These are phyloP conservation scores for Aspergillus sp. DNA, from an alignment of 2,329 filamentous ascomycete genomes.

Conservation along the genomic window DNA sequence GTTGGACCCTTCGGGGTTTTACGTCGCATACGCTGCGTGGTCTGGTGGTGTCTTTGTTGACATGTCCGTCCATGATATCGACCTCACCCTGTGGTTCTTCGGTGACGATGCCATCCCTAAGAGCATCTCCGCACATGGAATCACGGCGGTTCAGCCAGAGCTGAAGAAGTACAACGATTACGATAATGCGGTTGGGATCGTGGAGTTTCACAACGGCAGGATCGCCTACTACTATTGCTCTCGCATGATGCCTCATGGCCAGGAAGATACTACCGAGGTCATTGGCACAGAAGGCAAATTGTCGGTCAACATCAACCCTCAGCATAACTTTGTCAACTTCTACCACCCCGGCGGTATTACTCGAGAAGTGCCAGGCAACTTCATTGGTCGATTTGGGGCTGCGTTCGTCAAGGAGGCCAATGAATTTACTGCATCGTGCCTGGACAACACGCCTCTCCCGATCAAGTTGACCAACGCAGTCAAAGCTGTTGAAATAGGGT, in stretches of 20 bases:
- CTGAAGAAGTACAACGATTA: conserved; percentile 57
- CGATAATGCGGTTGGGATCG: conserved; percentile 62
- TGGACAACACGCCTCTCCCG: conserved; percentile 57
- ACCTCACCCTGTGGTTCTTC: conserved; percentile 63
- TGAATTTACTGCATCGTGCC: conserved; percentile 60
- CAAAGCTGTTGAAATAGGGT: conserved; percentile 58
- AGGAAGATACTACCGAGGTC: conserved; percentile 66
- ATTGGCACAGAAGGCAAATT: conserved; percentile 66
- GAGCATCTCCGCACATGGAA: conserved; percentile 54
- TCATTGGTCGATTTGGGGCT: conserved; percentile 62
- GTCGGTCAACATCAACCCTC: conserved; percentile 59
- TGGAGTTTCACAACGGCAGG: conserved; percentile 63
- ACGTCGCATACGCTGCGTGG: conserved; percentile 63
- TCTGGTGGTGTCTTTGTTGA: conserved; percentile 69
- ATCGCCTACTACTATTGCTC: conserved; percentile 64
- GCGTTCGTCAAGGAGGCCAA: conserved; percentile 65
- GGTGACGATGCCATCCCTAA: conserved; percentile 55
- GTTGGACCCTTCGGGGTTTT: conserved; percentile 63
- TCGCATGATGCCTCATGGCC: conserved; percentile 66
- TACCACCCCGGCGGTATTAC: conserved; percentile 55
- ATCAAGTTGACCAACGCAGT: conserved; percentile 59
- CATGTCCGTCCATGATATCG: conserved; percentile 68
- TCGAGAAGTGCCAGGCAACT: conserved; percentile 60
- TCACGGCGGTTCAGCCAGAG: conserved; percentile 58
- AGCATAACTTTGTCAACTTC: conserved; percentile 54